Percentiles rank a stretch among this genome's conserved stretches.
These are phyloP conservation scores for Yamadazyma songkhlaensis DNA, from an alignment of 1,139 yeast species.

Conservation along the genomic window DNA sequence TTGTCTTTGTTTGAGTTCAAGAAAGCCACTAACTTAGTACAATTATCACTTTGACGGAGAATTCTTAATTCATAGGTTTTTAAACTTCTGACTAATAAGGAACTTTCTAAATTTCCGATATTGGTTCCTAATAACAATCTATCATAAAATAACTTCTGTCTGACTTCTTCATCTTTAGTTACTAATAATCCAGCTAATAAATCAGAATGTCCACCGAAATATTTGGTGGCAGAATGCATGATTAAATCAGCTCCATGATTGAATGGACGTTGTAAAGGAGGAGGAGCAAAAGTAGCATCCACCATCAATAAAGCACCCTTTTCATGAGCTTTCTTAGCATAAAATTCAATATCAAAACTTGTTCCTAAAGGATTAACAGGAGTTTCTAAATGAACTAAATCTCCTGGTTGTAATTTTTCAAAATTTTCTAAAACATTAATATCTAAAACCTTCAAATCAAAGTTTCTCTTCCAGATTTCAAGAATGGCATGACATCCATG, in stretches of 20 bases:
- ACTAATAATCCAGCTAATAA: slow-evolving; percentile 76
- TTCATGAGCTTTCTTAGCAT: slow-evolving; percentile 59
- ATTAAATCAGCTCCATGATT: slow-evolving; percentile 77
- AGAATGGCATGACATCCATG: slow-evolving; percentile 81
- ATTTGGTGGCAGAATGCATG: slow-evolving; percentile 89
- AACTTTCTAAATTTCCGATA: slow-evolving; percentile 74
- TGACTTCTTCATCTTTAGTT: slow-evolving; percentile 50
- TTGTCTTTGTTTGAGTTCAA: slow-evolving; percentile 46
- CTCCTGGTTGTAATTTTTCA: slow-evolving; percentile 57
- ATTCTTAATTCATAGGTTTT: slow-evolving; percentile 77
- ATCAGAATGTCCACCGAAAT: slow-evolving; percentile 94
- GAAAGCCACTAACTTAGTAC: slow-evolving; percentile 58
- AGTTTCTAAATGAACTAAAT: slow-evolving; percentile 78
- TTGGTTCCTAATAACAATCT: slow-evolving; percentile 73
- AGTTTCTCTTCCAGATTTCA: slow-evolving; percentile 57
- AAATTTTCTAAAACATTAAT: slow-evolving; percentile 39
- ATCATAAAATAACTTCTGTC: slow-evolving; percentile 32
- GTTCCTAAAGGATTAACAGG: slow-evolving; percentile 86
- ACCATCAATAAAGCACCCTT: slow-evolving; percentile 55
- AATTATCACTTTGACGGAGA: slow-evolving; percentile 60
- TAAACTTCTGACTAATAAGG: slow-evolving; percentile 70
- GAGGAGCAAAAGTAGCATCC: slow-evolving; percentile 93
- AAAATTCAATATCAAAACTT: slow-evolving; percentile 55
- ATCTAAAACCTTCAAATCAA: slow-evolving; percentile 54
- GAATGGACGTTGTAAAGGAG: slow-evolving; percentile 82